Evolutionary conservation across 2,329 filamentous ascomycete species (phyloP).

Genomic region (Chaetomium olivaceum): DNA sequence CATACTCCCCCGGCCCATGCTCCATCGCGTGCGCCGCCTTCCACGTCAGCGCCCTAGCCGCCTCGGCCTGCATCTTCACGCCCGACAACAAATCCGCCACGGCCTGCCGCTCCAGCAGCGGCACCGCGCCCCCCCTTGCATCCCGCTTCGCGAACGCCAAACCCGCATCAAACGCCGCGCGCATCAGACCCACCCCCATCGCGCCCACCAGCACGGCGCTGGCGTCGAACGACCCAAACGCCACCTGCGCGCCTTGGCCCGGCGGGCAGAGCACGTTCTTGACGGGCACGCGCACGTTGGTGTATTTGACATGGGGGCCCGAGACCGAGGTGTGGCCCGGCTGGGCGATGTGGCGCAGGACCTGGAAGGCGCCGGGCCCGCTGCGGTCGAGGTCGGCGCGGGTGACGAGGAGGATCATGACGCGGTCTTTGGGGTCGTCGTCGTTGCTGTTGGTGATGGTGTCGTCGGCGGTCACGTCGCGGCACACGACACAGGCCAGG

Average conservation of each 20-base stretch:
- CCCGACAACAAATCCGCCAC: conserved; percentile 51
- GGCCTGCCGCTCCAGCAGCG: conserved; percentile 49
- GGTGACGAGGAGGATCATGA: conserved; percentile 54
- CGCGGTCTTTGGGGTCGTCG: conserved; percentile 31
- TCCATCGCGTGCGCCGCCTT: conserved; percentile 50
- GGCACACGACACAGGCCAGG: conserved; percentile 54
- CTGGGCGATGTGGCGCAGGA: conserved; percentile 48
- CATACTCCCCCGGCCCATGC: conserved; percentile 43
- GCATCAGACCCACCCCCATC: conserved; percentile 56
- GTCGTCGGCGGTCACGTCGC: conserved; percentile 36
- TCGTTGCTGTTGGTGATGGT: background rate
- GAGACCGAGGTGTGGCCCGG: conserved; percentile 51
- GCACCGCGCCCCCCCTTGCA: conserved; percentile 46
- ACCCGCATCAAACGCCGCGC: conserved; percentile 53
- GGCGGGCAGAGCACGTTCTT: conserved; percentile 49
- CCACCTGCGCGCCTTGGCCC: conserved; percentile 45
- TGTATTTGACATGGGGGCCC: conserved; percentile 52
- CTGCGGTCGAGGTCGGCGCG: conserved; percentile 50
- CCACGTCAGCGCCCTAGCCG: conserved; percentile 53
- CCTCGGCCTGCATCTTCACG: conserved; percentile 54
- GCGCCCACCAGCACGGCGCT: conserved; percentile 54
- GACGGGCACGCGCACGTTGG: conserved; percentile 48
- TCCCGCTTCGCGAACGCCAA: conserved; percentile 51
- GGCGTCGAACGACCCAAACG: conserved; percentile 46
- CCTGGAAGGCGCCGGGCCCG: conserved; percentile 43